A percentile compares a stretch with the other conserved stretches of the same genome.
phyloP scores from a whole-genome alignment of 345 rosid species.

The Lumnitzera racemosa region DNA sequence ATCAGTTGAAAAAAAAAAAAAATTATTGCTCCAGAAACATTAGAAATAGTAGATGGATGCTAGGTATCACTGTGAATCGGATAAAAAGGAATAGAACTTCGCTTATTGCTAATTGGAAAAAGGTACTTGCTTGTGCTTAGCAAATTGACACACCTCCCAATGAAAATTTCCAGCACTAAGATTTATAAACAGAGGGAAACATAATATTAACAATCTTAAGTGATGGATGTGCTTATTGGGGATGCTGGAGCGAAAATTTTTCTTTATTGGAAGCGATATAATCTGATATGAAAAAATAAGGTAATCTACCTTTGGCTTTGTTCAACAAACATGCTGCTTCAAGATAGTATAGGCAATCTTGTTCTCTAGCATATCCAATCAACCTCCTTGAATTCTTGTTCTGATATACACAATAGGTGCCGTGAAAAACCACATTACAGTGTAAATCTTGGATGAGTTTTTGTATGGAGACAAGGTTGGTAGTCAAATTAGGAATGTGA shows the following conservation, averaged over 20 bases:
- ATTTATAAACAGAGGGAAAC: neutral
- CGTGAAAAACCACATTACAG: neutral
- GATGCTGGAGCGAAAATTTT: neutral
- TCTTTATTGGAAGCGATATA: neutral
- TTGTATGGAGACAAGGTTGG: neutral
- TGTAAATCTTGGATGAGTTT: neutral
- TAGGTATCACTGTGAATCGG: neutral
- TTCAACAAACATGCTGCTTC: neutral
- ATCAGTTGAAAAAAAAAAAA: too few relatives aligned
- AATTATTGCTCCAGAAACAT: too few relatives aligned
- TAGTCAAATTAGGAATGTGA: neutral
- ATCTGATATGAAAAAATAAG: neutral
- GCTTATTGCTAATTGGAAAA: neutral
- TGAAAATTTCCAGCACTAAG: neutral
- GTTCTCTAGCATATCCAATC: conserved; percentile 4
- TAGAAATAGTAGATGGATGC: too few relatives aligned
- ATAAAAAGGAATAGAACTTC: neutral
- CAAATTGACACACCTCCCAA: neutral
- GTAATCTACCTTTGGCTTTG: neutral
- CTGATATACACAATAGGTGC: neutral
- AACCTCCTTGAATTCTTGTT: neutral
- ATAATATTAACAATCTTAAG: neutral
- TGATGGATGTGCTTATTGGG: neutral
- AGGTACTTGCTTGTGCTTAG: neutral
- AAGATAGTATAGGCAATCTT: neutral